Evolutionary conservation across 2,329 filamentous ascomycete genomes (phyloP), one percentile per base, ranked within the genome.

Genomic region (Fusarium falciforme): DNA sequence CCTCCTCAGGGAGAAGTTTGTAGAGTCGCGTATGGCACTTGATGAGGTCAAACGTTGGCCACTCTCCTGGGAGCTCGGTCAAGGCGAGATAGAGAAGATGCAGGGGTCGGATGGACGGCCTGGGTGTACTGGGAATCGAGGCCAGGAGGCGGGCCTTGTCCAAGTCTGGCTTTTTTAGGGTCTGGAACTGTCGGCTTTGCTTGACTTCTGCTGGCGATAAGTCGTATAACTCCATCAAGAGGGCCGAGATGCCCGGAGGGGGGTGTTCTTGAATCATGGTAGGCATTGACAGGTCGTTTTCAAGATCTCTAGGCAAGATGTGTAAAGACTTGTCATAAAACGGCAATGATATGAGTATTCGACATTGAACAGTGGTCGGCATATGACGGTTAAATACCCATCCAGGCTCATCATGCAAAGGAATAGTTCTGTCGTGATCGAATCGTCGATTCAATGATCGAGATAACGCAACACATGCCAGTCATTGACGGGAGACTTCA

Each of bases 1-100:
- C 76, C 14, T 73, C 75, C 63, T 85, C 82, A 3, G 84, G 83
- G 6, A 85, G 71, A 3, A 79, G 73, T 59, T 80, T 83, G 76
- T 79, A 82, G 3, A 85, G 70, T 38, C 79, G 75, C 5, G 79
- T 79, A 64, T 84, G 80, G 55, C 80, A 82, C 22, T 80, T 80
- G 64, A 83, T 78, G 29, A 82, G 74, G 22, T 76, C 60, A 49
- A 80, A 69, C 1, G 75, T 72, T 5, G 77, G 79, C 80, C 79
- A 83, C 20, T 71, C 71, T 22, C 78, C 78, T 5, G 76, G 69
- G 36, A 77, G 40, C 59, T 81, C 72, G 1, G 68, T 70, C 44
- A 82, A 62, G 12, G 79, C 11, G 5, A 72, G 59, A 52, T 78
- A 66, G 5, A 81, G 57, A 3, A 81, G 65, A 29, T 78, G 72